These are phyloP conservation scores for Prunus dulcis DNA, from an alignment of 306 rosid genomes.

Conservation along the genomic window DNA sequence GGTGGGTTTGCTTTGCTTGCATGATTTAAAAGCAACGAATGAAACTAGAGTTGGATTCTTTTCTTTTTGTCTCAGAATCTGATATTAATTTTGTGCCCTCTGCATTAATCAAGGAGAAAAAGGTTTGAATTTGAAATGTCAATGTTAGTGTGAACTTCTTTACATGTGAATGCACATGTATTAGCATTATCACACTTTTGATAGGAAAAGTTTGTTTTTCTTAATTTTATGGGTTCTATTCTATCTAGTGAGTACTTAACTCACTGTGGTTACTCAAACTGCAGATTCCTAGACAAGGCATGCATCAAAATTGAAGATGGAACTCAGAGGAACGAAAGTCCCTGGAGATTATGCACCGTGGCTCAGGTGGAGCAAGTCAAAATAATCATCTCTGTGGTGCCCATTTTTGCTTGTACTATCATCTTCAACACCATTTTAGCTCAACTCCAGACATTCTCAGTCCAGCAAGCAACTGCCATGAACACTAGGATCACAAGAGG, in stretches of 20 bases:
- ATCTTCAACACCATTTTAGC: slow-evolving; percentile 65
- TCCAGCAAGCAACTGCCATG: slow-evolving; percentile 59
- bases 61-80: not conserved
- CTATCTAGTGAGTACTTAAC: not conserved
- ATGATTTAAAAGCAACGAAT: not conserved
- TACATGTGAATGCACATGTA: not conserved
- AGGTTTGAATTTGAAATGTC: not conserved
- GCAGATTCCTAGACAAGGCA: slow-evolving; percentile 70
- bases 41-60: not conserved
- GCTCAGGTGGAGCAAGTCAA: slow-evolving; percentile 63
- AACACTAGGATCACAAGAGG: slow-evolving; percentile 30
- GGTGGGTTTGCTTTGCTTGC: slow-evolving; percentile 22
- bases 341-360: slow-evolving; percentile 60
- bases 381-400: slow-evolving; percentile 51
- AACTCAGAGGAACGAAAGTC: slow-evolving; percentile 36
- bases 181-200: not conserved
- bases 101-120: not conserved
- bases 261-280: not conserved
- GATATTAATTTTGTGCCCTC: not conserved
- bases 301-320: slow-evolving; percentile 49
- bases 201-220: not conserved
- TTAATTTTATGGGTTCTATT: not conserved
- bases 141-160: not conserved
- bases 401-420: slow-evolving; percentile 62
- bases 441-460: slow-evolving; percentile 67